Base-by-base conservation (phyloP, 495 filamentous ascomycete genomes). In the Jackrogersella minutella region DNA sequence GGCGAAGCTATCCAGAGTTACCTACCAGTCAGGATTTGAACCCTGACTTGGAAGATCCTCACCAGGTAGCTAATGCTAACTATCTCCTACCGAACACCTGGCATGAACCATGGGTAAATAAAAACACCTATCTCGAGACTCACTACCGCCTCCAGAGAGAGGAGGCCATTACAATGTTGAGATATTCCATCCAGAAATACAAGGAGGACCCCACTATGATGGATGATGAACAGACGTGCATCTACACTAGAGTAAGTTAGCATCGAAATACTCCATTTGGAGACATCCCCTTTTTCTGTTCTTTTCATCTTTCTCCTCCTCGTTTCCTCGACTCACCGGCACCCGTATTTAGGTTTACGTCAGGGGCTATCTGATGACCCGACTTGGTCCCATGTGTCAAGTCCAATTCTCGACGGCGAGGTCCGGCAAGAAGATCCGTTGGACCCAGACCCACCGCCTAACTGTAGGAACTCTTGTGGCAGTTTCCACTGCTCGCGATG, bases 361-460 rank as follows among this genome's bases (percentile, higher is more conserved):
- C 37, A 81, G 73, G 22, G 86, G 86, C 0, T 77, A 92, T 19
- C 85, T 87, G 0, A 86, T 92, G 69, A 78, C 88, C 1, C 75
- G 74, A 5, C 76, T 82, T 14, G 92, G 91, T 0, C 79, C 91
- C 9, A 87, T 89, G 14, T 82, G 83, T 36, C 85, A 88, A 30
- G 75, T 95, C 11, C 84, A 84, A 11, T 96, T 97, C 71, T 92
- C 90, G 0, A 85, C 89, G 0, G 73, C 78, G 36, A 83, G 90
- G 34, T 84, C 88, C 0, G 83, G 80, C 4, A 92, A 88, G 65
- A 82, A 78, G n/a, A 88, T 97, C 31, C 79, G 84, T 0, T 97
- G 93, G 93, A 78, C 85, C 19, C 87, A 92, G 51, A 91, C 90
- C 0, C 90, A 87, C 54, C 85, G 93, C 0, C 80, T 96, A 7